These are phyloP conservation scores for Globisporangium heterothallicum DNA, from an alignment of 352 stramenopile genomes.

Conservation along the genomic window DNA sequence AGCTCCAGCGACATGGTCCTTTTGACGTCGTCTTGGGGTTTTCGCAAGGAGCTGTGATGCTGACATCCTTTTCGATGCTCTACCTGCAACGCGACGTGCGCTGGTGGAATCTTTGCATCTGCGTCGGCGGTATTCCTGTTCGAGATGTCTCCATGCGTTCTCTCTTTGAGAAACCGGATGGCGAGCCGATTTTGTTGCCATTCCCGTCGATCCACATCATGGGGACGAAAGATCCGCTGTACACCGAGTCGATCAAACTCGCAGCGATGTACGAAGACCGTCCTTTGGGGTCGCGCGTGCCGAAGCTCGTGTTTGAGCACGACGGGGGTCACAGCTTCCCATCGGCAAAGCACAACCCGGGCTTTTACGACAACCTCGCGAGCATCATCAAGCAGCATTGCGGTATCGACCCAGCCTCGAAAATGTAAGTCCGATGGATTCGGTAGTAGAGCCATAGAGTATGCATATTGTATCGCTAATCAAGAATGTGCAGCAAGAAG, in stretches of 20 bases:
- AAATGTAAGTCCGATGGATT: background rate
- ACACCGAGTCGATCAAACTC: conserved; percentile 20
- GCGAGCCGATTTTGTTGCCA: conserved; percentile 31
- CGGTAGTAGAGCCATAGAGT: too few relatives aligned
- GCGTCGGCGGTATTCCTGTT: conserved; percentile 34
- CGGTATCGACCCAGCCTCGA: background rate
- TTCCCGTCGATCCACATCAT: conserved; percentile 50
- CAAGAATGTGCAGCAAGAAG: too few relatives aligned
- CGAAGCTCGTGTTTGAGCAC: conserved; percentile 33
- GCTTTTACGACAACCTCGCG: conserved; percentile 16
- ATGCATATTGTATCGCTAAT: too few relatives aligned
- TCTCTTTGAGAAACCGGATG: conserved; percentile 38
- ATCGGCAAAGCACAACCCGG: conserved; percentile 8
- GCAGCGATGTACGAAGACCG: conserved; percentile 29
- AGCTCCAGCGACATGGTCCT: conserved; percentile 50
- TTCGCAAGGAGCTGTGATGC: conserved; percentile 65
- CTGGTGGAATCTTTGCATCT: conserved; percentile 54
- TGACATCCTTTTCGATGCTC: conserved; percentile 57
- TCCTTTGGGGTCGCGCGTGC: conserved; percentile 9
- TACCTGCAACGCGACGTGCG: conserved; percentile 35
- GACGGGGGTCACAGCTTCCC: conserved; percentile 36
- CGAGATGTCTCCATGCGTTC: conserved; percentile 30
- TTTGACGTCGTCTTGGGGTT: conserved; percentile 78
- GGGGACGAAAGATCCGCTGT: conserved; percentile 29
- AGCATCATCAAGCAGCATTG: conserved; percentile 15